These are phyloP conservation scores for Stephanodiscus minutulus DNA, from an alignment of 108 stramenopile species.

Conservation along the genomic window DNA sequence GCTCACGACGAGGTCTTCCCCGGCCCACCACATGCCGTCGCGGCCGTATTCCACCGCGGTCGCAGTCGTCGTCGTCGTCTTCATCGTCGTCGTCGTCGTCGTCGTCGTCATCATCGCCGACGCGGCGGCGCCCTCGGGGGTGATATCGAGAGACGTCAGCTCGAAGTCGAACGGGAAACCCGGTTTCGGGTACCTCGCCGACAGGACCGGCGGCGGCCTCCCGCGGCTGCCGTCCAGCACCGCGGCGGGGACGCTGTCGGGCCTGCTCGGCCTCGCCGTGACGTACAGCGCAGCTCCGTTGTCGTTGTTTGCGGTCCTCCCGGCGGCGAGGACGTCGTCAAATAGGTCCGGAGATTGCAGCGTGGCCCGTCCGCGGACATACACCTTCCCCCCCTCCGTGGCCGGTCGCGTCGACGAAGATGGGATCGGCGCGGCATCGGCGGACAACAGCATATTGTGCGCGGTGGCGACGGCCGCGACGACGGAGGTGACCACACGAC, in stretches of 20 bases:
- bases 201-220: conserved; percentile 36
- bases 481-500: too few species aligned
- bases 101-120: neutral
- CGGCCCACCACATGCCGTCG: conserved; percentile 49
- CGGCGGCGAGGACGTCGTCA: neutral
- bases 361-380: neutral
- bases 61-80: neutral
- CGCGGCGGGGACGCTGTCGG: conserved; percentile 64
- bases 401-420: too few species aligned
- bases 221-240: conserved; percentile 58
- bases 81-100: neutral
- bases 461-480: too few species aligned
- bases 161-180: conserved; percentile 55
- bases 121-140: conserved; percentile 46
- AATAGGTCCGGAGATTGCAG: neutral
- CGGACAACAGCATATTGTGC: too few species aligned
- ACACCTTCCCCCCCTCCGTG: neutral
- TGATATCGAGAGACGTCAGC: conserved; percentile 47
- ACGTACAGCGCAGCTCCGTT: conserved; percentile 52
- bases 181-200: conserved; percentile 47
- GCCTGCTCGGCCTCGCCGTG: conserved; percentile 51
- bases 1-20: conserved; percentile 59
- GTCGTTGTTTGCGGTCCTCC: neutral
- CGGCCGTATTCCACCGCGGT: neutral
- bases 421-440: too few species aligned